Evolutionary conservation across 2,329 filamentous ascomycete species (phyloP), one percentile per base, ranked within the genome.

Genomic region (Lasiodiplodia sp.): DNA sequence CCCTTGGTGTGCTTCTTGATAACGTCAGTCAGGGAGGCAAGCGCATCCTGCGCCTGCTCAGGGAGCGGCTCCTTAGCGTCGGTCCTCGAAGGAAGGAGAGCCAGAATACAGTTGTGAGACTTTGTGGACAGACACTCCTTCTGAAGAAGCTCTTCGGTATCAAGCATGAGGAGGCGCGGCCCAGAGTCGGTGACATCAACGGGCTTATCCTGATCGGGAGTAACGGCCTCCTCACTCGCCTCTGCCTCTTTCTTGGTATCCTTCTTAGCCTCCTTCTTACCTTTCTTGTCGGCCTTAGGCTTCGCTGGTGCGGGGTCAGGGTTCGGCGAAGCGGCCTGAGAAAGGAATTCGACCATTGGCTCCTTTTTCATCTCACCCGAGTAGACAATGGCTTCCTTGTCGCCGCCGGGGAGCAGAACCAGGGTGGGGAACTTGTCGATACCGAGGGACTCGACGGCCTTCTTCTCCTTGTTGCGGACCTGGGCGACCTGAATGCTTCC

Each of bases 321-420:
- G 80, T 97, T 97, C 1, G 95, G 94, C 56, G 88, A 78, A 1
- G 91, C 92, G 38, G 86, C 89, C 79, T 96, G 90, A 2, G 90
- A 91, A 53, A 99, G 85, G 82, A 98, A 99, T 51, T 89, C 85
- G 69, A 94, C 84, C 80, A 99, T 91, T 40, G 87, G 86, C 21
- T 90, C 88, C 83, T 97, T 97, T 80, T 94, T 96, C 78, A 97
- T 83, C 72, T 96, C 91, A 52, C 94, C 95, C 34, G 92, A 85
- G 77, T 97, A 97, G 53, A 89, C 82, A 67, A 96, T 83, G 3
- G 88, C 85, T 23, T 93, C 88, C 63, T 89, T 85, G 60, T 88
- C 86, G 25, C 88, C 89, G 31, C 89, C 91, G 0, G 93, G 92
- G 5, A 99, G 80, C 18, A 98, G 87, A 3, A 97, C 83, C 53